Evolutionary conservation across 176 grass and related monocot species (phyloP), one percentile per base, ranked within the genome.

Genomic region (Raddia guianensis): DNA sequence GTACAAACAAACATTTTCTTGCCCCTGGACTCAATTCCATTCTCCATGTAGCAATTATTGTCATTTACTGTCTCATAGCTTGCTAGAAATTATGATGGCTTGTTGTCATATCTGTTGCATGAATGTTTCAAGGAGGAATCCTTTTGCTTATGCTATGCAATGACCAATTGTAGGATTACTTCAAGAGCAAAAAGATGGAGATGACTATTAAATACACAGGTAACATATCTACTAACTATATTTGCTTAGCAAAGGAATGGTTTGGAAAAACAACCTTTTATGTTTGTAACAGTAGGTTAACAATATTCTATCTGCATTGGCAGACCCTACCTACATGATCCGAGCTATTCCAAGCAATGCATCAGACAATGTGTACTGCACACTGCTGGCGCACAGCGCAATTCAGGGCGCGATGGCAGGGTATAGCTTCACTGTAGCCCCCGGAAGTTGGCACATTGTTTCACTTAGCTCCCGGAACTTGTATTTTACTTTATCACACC

Each of bases 251-350:
- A 34, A 13, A 65, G 55, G 74, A 58, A 18, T 33, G 62, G 49
- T 18, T 44, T 91, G 2, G 48, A 66, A 61, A n/a, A 57, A 62
- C 44, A 83, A 42, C 51, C 32, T 74, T 44, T 27, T 34, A 64
- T 82, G 3, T 46, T 9, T 45, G 3, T 43, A 75, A 6, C 37
- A 56, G 3, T 44, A 66, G 42, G 19, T 15, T 89, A 50, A 67
- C 42, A 76, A 49, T 79, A 58, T 71, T 79, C 12, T 32, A 59
- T 84, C 57, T 47, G 12, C 75, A 86, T 81, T 78, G 50, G 53
- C 85, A 99, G 96, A 99, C 88, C 96, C 96, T 60, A 99, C 96
- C 15, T 99, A 99, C 79, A 99, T 99, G 96, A 89, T 99, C 73
- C 90, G 92, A 51, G 96, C 92, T 63, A 94, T 99, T 87, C 90